phyloP scores from a whole-genome alignment of 257 asterid species.

The Rubia yunnanensis region DNA sequence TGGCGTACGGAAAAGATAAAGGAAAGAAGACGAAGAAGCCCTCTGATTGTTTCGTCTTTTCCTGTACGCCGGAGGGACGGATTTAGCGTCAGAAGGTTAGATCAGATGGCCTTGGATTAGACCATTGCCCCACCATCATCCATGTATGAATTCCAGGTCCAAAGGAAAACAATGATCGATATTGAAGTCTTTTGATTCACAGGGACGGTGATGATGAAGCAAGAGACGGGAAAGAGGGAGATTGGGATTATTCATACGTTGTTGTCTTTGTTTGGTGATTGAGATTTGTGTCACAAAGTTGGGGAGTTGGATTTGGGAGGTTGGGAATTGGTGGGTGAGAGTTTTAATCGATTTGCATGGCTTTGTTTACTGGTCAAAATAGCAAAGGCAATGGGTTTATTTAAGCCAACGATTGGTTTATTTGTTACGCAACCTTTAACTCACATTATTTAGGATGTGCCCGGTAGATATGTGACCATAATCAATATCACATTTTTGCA shows the following conservation, averaged over 20 bases:
- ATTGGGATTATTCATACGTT: not conserved
- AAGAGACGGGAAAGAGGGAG: not conserved
- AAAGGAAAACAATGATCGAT: not conserved
- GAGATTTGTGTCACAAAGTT: not conserved
- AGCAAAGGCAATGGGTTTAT: too few species aligned
- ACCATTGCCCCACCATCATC: conserved; percentile 27
- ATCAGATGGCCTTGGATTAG: conserved; percentile 23
- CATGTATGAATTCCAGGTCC: conserved; percentile 14
- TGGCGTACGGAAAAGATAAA: conserved; percentile 44
- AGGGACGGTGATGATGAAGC: not conserved
- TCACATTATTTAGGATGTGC: too few species aligned
- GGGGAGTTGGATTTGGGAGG: conserved; percentile 3
- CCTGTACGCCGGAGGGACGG: conserved; percentile 59
- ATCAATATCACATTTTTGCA: too few species aligned
- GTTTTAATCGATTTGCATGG: not conserved
- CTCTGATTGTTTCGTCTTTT: conserved; percentile 10
- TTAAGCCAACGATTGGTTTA: too few species aligned
- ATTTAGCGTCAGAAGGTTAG: not conserved
- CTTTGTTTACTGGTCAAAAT: conserved; percentile 1
- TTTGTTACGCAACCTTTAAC: too few species aligned
- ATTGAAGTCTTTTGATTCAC: not conserved
- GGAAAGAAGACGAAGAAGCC: conserved; percentile 1
- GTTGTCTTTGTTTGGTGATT: not conserved
- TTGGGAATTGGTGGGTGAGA: conserved; percentile 16
- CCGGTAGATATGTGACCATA: too few species aligned